Evolutionary conservation across 2,329 filamentous ascomycete species (phyloP).

Genomic region (Chaetomium globosum): DNA sequence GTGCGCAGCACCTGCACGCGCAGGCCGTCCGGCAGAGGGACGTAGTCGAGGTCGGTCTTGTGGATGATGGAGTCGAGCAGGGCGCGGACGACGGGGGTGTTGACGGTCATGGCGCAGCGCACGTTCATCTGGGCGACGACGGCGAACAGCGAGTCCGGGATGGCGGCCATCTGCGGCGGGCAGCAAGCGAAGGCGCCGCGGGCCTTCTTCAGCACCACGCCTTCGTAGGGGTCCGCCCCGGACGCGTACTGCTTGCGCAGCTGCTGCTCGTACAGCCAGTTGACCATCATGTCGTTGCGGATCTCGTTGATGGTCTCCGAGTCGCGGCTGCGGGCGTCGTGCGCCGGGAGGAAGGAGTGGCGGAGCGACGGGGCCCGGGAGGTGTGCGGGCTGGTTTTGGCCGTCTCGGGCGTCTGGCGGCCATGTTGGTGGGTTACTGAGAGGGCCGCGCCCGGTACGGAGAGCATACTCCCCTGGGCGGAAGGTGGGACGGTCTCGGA

Average conservation of each 20-base stretch:
- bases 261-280: slow-evolving; percentile 65
- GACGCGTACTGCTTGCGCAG: slow-evolving; percentile 52
- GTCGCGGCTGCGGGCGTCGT: slow-evolving; percentile 48
- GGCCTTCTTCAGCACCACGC: slow-evolving; percentile 47
- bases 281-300: slow-evolving; percentile 64
- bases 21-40: slow-evolving; percentile 76
- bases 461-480: slow-evolving; percentile 26
- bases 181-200: slow-evolving; percentile 46
- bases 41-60: slow-evolving; percentile 53
- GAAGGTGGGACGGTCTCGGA: slow-evolving; percentile 12
- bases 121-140: slow-evolving; percentile 47
- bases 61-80: slow-evolving; percentile 53
- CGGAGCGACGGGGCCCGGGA: slow-evolving; percentile 32
- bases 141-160: slow-evolving; percentile 43
- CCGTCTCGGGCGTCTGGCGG: slow-evolving; percentile 15
- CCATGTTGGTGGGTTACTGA: slow-evolving; percentile 4
- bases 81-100: slow-evolving; percentile 64
- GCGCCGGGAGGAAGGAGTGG: slow-evolving; percentile 44
- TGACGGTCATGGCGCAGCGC: slow-evolving; percentile 67
- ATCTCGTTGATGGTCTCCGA: slow-evolving; percentile 53
- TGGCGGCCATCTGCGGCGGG: slow-evolving; percentile 44
- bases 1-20: slow-evolving; percentile 74
- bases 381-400: slow-evolving; percentile 19
- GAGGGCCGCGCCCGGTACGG: slow-evolving; percentile 24
- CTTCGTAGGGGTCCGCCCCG: slow-evolving; percentile 44